Evolutionary conservation across 1,284 basidiomycete species (phyloP).

Genomic region (Melampsora americana): DNA sequence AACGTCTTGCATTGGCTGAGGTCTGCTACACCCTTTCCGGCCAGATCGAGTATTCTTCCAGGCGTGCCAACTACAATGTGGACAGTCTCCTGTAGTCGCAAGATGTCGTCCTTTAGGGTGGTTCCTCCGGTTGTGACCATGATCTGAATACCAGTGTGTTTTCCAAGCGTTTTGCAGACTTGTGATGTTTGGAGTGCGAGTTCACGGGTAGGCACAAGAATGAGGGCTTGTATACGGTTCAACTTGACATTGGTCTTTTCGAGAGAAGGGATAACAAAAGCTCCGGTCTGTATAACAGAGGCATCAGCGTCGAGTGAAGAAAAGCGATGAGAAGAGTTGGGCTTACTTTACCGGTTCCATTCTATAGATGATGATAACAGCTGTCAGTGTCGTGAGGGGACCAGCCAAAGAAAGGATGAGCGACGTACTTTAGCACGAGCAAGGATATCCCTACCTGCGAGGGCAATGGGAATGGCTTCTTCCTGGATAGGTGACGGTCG

Average conservation of each 20-base stretch:
- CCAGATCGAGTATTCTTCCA: slow-evolving; percentile 90
- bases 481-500: slow-evolving; percentile 96
- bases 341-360: slow-evolving; percentile 52
- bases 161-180: slow-evolving; percentile 94
- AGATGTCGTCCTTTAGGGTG: slow-evolving; percentile 94
- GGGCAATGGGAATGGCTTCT: slow-evolving; percentile 65
- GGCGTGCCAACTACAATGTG: slow-evolving; percentile 97
- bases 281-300: slow-evolving; percentile 71
- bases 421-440: slow-evolving; percentile 63
- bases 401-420: slow-evolving; percentile 47
- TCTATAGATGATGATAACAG: slow-evolving; percentile 43
- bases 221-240: slow-evolving; percentile 87
- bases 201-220: slow-evolving; percentile 92
- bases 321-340: neutral
- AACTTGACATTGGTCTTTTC: slow-evolving; percentile 83
- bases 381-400: neutral
- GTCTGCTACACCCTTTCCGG: slow-evolving; percentile 89
- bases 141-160: slow-evolving; percentile 90
- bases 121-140: slow-evolving; percentile 99
- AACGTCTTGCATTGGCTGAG: slow-evolving; percentile 91
- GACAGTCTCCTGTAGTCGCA: slow-evolving; percentile 82
- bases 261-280: slow-evolving; percentile 94
- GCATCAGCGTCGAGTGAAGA: neutral
- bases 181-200: slow-evolving; percentile 93
- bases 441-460: slow-evolving; percentile 68